Evolutionary conservation across 768 basidiomycete genomes (phyloP).

Genomic region (Mycena venus): DNA sequence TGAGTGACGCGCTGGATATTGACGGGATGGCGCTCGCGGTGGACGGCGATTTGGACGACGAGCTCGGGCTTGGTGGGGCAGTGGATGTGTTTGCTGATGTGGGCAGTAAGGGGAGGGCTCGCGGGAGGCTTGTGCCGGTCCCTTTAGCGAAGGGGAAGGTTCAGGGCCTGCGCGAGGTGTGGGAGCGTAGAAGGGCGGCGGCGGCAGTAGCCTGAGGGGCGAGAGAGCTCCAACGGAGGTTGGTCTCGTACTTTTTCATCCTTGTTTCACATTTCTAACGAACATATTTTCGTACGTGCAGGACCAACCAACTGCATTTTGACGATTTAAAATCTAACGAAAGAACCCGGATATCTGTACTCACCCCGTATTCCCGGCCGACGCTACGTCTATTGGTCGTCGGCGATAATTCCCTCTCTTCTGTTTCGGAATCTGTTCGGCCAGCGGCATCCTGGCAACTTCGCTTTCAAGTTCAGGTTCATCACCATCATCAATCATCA

Average conservation of each 20-base stretch:
- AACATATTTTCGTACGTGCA: background rate
- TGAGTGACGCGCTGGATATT: constrained; percentile 23
- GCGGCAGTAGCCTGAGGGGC: constrained; percentile 16
- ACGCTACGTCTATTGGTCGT: background rate
- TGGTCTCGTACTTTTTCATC: background rate
- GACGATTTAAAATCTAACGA: background rate
- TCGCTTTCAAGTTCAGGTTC: background rate
- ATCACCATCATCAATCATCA: background rate
- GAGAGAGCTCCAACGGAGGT: background rate
- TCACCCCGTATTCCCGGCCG: background rate
- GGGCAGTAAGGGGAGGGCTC: background rate
- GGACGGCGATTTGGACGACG: constrained; percentile 21
- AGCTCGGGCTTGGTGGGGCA: background rate
- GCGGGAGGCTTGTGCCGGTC: constrained; percentile 6
- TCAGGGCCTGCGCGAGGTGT: constrained; percentile 12
- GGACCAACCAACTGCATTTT: constrained; percentile 5
- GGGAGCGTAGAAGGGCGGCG: constrained; percentile 13
- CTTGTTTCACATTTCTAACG: background rate
- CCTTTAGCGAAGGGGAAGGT: constrained; percentile 1
- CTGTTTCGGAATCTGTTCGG: background rate
- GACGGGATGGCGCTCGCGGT: constrained; percentile 26
- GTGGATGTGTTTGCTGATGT: constrained; percentile 26
- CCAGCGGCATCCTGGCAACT: background rate
- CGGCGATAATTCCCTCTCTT: background rate
- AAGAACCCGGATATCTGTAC: background rate